Conservation (phyloP, 2,329 filamentous ascomycete genomes). For the Rutstroemia sp. region DNA sequence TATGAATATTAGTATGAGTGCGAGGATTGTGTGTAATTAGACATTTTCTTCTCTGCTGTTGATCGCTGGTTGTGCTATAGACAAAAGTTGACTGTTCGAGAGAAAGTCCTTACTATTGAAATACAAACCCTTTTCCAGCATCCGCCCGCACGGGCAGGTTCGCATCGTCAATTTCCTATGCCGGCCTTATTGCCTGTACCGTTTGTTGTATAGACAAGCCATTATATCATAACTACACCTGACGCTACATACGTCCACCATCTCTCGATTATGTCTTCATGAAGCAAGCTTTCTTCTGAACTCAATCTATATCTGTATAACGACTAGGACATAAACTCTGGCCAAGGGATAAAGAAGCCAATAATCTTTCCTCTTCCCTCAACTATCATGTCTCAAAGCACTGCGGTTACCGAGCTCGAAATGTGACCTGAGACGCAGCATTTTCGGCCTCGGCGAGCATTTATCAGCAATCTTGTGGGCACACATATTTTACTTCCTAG, state of each 20-base stretch:
- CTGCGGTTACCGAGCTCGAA: neutral
- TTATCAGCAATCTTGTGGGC: neutral
- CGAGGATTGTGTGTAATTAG: slow-evolving; percentile 8
- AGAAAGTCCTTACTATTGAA: neutral
- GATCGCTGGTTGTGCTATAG: slow-evolving; percentile 8
- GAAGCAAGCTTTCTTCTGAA: neutral
- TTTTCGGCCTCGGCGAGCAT: neutral
- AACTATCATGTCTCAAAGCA: neutral
- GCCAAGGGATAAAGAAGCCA: neutral
- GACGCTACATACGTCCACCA: too few species aligned
- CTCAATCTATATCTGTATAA: neutral
- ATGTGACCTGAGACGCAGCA: neutral
- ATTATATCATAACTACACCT: neutral
- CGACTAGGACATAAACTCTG: neutral
- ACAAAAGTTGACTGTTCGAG: slow-evolving; percentile 7
- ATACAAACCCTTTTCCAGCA: slow-evolving; percentile 5
- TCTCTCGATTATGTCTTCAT: neutral
- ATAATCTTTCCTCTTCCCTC: too few species aligned
- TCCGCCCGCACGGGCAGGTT: slow-evolving; percentile 4
- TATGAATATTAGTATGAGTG: slow-evolving; percentile 20
- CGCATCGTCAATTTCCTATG: neutral
- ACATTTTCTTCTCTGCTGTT: slow-evolving; percentile 8
- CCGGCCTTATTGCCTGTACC: too few species aligned
- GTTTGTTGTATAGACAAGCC: neutral
- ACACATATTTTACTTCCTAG: neutral